These are phyloP conservation scores for Phlyctochytrium arcticum DNA, from an alignment of 192 early-diverging fungal genomes.

Conservation along the genomic window DNA sequence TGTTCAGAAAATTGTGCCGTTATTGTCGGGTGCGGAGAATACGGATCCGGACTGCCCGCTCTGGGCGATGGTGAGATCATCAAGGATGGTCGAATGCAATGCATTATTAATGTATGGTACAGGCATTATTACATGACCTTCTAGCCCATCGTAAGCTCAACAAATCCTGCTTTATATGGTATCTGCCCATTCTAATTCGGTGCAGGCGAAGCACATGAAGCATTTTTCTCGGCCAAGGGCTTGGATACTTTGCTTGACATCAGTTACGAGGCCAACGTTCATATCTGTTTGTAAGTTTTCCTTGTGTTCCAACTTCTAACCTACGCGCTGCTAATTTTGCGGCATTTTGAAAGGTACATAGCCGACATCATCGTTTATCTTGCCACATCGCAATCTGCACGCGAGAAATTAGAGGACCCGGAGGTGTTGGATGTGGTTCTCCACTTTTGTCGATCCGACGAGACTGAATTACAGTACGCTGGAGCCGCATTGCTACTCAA, in stretches of 20 bases:
- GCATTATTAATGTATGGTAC: background rate
- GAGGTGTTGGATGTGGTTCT: conserved; percentile 32
- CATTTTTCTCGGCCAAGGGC: conserved; percentile 35
- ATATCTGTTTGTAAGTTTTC: conserved; percentile 34
- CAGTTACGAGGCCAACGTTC: conserved; percentile 21
- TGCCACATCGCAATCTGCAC: conserved; percentile 10
- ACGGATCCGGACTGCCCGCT: conserved; percentile 56
- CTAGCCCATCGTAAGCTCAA: conserved; percentile 31
- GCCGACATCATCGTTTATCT: conserved; percentile 53
- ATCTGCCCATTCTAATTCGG: too few relatives aligned
- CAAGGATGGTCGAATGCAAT: background rate
- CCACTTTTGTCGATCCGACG: conserved; percentile 37
- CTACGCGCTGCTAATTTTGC: background rate
- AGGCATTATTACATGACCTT: conserved; percentile 44
- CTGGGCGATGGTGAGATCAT: conserved; percentile 58
- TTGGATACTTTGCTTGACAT: conserved; percentile 35
- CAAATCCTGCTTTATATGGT: too few relatives aligned
- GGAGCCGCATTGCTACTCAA: conserved; percentile 49
- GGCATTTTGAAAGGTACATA: conserved; percentile 30
- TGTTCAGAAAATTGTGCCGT: conserved; percentile 59
- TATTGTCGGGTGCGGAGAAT: conserved; percentile 55
- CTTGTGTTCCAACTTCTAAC: background rate
- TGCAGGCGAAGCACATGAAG: conserved; percentile 33
- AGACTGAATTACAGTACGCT: conserved; percentile 49
- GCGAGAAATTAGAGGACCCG: conserved; percentile 24